A percentile compares a stretch with the other conserved stretches of the same genome.
Evolutionary conservation across 2,329 filamentous ascomycete species (phyloP).

Genomic region (Aureobasidium sp.): DNA sequence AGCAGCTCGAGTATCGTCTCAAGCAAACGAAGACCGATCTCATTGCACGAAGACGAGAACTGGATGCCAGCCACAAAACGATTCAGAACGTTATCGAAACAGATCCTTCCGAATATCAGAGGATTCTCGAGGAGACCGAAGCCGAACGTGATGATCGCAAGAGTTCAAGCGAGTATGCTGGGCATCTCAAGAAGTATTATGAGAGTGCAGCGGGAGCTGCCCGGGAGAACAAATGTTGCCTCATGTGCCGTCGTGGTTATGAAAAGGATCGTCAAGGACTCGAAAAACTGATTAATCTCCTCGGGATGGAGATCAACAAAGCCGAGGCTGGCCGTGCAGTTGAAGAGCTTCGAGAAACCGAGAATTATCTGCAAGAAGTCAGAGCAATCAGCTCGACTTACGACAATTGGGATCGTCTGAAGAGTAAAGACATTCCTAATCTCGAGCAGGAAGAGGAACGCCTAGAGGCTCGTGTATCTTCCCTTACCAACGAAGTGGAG

Average conservation of each 20-base stretch:
- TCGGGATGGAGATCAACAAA: slow-evolving; percentile 47
- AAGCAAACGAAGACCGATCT: slow-evolving; percentile 58
- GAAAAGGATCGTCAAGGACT: slow-evolving; percentile 48
- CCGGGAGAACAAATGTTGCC: slow-evolving; percentile 63
- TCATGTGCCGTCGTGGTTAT: slow-evolving; percentile 68
- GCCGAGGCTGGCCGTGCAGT: slow-evolving; percentile 38
- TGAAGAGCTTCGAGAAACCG: slow-evolving; percentile 54
- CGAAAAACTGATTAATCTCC: slow-evolving; percentile 58
- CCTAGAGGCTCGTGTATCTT: slow-evolving; percentile 35
- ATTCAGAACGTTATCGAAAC: slow-evolving; percentile 52
- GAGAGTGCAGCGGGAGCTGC: slow-evolving; percentile 58
- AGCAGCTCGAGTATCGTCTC: slow-evolving; percentile 68
- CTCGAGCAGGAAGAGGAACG: slow-evolving; percentile 57
- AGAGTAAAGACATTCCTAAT: slow-evolving; percentile 60
- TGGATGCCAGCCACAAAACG: slow-evolving; percentile 49
- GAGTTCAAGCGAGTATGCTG: slow-evolving; percentile 55
- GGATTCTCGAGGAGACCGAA: slow-evolving; percentile 47
- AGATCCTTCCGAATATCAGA: slow-evolving; percentile 43
- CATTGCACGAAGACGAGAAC: slow-evolving; percentile 56
- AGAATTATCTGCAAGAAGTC: slow-evolving; percentile 54
- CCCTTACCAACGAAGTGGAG: slow-evolving; percentile 41
- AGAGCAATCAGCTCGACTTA: slow-evolving; percentile 45
- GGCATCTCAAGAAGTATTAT: slow-evolving; percentile 43
- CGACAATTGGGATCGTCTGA: slow-evolving; percentile 66
- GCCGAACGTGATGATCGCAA: slow-evolving; percentile 55